A percentile compares a stretch with the other conserved stretches of the same genome.
Conservation (phyloP, 495 filamentous ascomycete species). For the Penicillium atrosanguineum region DNA sequence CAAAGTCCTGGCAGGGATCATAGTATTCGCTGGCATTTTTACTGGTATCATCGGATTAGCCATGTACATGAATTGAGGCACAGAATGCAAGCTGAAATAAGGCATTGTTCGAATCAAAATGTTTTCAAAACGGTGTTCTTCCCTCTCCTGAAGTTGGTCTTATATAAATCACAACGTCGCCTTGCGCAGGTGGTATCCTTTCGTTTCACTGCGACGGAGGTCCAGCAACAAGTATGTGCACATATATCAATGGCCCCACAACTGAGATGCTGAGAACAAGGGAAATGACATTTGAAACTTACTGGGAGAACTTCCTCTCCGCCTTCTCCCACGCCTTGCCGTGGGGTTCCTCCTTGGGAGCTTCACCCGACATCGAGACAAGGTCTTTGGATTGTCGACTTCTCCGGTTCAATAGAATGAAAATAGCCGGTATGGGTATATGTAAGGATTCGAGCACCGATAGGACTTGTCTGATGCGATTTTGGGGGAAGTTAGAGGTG, state of each 20-base stretch:
- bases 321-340: constrained; percentile 37
- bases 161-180: neutral
- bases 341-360: constrained; percentile 18
- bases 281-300: constrained; percentile 15
- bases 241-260: neutral
- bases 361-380: constrained; percentile 14
- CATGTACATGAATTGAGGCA: too few relatives aligned
- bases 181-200: neutral
- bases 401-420: neutral
- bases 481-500: constrained; percentile 14
- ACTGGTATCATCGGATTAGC: constrained; percentile 42
- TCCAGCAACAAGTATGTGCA: neutral
- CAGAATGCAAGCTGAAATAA: neutral
- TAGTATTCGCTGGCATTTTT: constrained; percentile 83
- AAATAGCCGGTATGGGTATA: neutral
- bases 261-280: neutral
- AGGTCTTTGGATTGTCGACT: neutral
- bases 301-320: constrained; percentile 43
- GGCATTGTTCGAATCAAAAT: neutral
- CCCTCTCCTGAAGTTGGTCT: neutral
- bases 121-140: neutral
- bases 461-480: neutral
- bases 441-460: neutral
- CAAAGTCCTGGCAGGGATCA: constrained; percentile 94
- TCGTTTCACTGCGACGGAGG: neutral